These are phyloP conservation scores for Naganishia sp. DNA, from an alignment of 1,284 basidiomycete genomes.

Conservation along the genomic window DNA sequence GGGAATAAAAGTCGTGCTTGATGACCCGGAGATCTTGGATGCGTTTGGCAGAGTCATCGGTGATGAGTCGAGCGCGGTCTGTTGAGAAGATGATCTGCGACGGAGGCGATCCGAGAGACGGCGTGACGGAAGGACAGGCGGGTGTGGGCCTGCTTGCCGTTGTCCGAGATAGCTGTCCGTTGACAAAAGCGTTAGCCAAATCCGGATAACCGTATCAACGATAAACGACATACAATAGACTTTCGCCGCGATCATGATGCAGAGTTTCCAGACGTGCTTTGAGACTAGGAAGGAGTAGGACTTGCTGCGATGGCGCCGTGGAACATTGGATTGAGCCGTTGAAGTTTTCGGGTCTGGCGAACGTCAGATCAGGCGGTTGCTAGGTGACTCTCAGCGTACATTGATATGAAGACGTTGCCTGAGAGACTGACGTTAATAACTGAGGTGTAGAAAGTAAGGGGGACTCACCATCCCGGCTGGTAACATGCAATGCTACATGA, in stretches of 20 bases:
- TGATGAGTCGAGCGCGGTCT: constrained; percentile 29
- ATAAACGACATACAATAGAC: constrained; percentile 17
- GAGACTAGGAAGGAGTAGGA: constrained; percentile 25
- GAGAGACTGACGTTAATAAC: background rate
- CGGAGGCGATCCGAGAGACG: constrained; percentile 30
- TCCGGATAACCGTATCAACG: background rate
- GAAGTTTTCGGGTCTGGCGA: constrained; percentile 29
- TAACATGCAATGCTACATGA: constrained; percentile 22
- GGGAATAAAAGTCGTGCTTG: constrained; percentile 27
- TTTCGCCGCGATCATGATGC: constrained; percentile 29
- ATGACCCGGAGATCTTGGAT: constrained; percentile 20
- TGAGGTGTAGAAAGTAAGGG: no score
- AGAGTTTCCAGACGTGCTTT: constrained; percentile 19
- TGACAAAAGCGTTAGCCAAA: background rate
- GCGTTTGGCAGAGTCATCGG: constrained; percentile 19
- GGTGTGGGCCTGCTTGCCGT: constrained; percentile 2
- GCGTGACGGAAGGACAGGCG: constrained; percentile 21
- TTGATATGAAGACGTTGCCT: constrained; percentile 30
- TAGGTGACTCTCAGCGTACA: background rate
- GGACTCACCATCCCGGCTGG: constrained; percentile 28
- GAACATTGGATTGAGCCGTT: constrained; percentile 31
- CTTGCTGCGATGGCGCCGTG: constrained; percentile 25
- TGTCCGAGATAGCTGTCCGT: constrained; percentile 28
- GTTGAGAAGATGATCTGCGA: constrained; percentile 12
- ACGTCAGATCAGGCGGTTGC: background rate